Base-by-base conservation (phyloP, 805 yeast species). In the Ogataea methylovora region DNA sequence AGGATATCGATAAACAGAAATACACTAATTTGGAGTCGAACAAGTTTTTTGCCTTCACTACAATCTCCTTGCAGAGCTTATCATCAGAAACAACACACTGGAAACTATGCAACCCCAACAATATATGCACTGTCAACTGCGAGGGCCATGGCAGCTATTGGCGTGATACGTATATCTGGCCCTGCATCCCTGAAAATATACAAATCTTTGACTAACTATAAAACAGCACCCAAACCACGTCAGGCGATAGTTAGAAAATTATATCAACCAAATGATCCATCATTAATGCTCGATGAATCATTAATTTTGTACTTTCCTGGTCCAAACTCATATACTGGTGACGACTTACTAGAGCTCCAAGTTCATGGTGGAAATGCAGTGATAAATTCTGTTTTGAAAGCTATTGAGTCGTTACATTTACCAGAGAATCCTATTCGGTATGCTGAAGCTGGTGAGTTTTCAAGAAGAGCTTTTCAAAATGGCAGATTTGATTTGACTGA, bases 391-490 rank as follows among this genome's bases (percentile, higher is more conserved):
- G 83, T 88, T 0, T 48, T 88, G 31, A 61, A 61, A 4, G 77
- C 94, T 0, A 76, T 92, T 5, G 62, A 65, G 26, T 35, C 46
- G 0, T 44, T 81, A 5, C 83, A 82, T 46, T 56, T 67, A 5
- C 67, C 71, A 0, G 49, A 55, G 0, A 37, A 46, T 12, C 63
- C 64, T 5, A 74, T 90, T 11, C 54, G 97, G 35, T 78, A 81
- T 52, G 98, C 98, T 0, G 90, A 83, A 48, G 79, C 86, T 7
- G 98, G 98, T 8, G 98, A 92, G 56, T 92, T 92, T 49, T 82
- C 96, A 0, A 67, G 66, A 46, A 68, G 95, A 24, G 97, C 95
- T 0, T 92, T 88, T 49, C 70, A 80, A 36, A 90, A 88, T 54
- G 84, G 88, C 0, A 65, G 81, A 32, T 67, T 85, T 46, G 97